Evolutionary conservation across 2,329 filamentous ascomycete species (phyloP).

Genomic region (Paraphaeosphaeria sporulosa): DNA sequence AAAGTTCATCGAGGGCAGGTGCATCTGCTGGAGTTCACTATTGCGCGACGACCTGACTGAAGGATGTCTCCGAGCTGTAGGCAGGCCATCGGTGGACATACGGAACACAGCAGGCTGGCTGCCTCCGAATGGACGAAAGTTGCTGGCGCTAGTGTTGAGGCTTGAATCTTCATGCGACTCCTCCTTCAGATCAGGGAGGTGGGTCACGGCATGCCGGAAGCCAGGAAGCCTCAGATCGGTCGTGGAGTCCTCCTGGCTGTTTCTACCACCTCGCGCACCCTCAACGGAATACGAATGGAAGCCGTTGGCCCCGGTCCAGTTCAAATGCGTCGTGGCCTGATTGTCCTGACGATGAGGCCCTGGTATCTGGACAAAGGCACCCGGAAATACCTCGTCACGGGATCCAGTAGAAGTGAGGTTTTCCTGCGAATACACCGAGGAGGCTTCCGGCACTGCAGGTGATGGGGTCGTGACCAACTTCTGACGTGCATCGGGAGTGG

Average conservation of each 20-base stretch:
- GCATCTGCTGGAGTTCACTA: conserved; percentile 34
- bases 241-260: conserved; percentile 36
- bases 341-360: conserved; percentile 36
- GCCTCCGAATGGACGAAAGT: conserved; percentile 31
- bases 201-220: conserved; percentile 38
- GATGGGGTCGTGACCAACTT: conserved; percentile 24
- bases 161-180: conserved; percentile 58
- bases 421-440: conserved; percentile 36
- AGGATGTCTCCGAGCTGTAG: conserved; percentile 27
- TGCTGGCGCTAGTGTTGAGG: conserved; percentile 46
- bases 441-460: conserved; percentile 23
- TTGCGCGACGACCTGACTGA: conserved; percentile 30
- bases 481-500: conserved; percentile 18
- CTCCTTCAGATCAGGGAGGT: conserved; percentile 57
- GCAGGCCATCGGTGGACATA: conserved; percentile 27
- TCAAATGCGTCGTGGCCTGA: conserved; percentile 46
- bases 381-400: conserved; percentile 26
- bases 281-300: conserved; percentile 18
- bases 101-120: conserved; percentile 26
- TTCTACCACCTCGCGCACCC: conserved; percentile 20
- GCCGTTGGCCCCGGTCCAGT: conserved; percentile 34
- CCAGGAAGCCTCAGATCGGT: conserved; percentile 39
- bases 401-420: conserved; percentile 24
- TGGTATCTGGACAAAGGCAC: conserved; percentile 16
- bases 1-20: conserved; percentile 58